Conservation (phyloP, 441 rosid species). For the Gossypium schwendimanii region DNA sequence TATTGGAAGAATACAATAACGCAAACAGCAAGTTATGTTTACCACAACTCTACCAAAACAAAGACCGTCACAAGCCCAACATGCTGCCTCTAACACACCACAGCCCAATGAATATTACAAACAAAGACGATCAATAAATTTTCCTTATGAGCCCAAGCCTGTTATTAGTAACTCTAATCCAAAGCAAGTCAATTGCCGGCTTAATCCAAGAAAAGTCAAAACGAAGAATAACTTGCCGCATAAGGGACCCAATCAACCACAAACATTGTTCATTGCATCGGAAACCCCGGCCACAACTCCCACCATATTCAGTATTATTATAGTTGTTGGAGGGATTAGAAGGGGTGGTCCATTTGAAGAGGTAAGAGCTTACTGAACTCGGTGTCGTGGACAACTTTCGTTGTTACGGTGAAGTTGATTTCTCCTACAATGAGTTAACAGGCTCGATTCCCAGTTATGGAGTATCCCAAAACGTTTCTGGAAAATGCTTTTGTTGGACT, state of each 20-base stretch:
- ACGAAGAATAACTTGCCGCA: slow-evolving; percentile 83
- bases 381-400: slow-evolving; percentile 63
- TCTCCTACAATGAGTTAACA: slow-evolving; percentile 47
- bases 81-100: too few relatives aligned
- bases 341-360: slow-evolving; percentile 89
- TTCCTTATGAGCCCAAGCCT: too few relatives aligned
- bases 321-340: slow-evolving; percentile 79
- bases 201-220: too few relatives aligned
- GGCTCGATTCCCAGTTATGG: slow-evolving; percentile 40
- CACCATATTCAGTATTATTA: slow-evolving; percentile 74
- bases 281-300: slow-evolving; percentile 87
- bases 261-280: slow-evolving; percentile 78
- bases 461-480: slow-evolving; percentile 35
- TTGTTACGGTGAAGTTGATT: slow-evolving; percentile 73
- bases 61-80: too few relatives aligned
- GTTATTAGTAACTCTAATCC: too few relatives aligned
- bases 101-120: too few relatives aligned
- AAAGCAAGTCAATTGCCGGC: too few relatives aligned
- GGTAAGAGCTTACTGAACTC: slow-evolving; percentile 76
- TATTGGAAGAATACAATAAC: too few relatives aligned
- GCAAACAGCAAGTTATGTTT: too few relatives aligned
- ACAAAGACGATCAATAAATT: too few relatives aligned
- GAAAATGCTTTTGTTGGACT: slow-evolving; percentile 33
- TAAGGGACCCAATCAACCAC: slow-evolving; percentile 80
- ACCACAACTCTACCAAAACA: too few relatives aligned